Percentiles rank a stretch among this genome's conserved stretches.
phyloP scores from a whole-genome alignment of 2,329 filamentous ascomycete genomes.

The Coleophoma crateriformis region DNA sequence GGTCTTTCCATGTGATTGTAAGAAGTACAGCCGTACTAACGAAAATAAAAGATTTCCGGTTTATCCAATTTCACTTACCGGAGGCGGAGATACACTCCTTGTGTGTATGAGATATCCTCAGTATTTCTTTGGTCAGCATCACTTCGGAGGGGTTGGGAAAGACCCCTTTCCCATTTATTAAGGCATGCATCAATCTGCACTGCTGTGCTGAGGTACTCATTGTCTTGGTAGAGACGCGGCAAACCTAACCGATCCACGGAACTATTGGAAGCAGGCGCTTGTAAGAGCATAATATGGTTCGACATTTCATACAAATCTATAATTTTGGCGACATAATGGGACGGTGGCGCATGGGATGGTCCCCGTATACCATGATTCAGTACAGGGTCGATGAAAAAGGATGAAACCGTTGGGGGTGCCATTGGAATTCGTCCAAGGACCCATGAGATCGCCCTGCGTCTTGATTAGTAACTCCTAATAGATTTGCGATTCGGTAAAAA shows the following conservation, averaged over 20 bases:
- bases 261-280: neutral
- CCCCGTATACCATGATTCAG: neutral
- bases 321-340: slow-evolving; percentile 16
- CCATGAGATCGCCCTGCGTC: neutral
- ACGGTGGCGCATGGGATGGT: neutral
- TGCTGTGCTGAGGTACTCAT: slow-evolving; percentile 22
- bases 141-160: slow-evolving; percentile 22
- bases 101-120: slow-evolving; percentile 24
- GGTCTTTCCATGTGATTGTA: neutral
- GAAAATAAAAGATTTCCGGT: neutral
- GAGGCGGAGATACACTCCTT: slow-evolving; percentile 28
- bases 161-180: slow-evolving; percentile 25
- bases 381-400: neutral
- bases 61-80: slow-evolving; percentile 15
- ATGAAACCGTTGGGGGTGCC: neutral
- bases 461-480: neutral
- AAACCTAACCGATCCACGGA: neutral
- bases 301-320: slow-evolving; percentile 33
- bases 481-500: slow-evolving; percentile 12
- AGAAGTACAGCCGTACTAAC: neutral
- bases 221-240: neutral
- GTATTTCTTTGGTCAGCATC: slow-evolving; percentile 7
- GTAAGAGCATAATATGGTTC: slow-evolving; percentile 22
- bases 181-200: slow-evolving; percentile 27
- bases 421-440: neutral